These are phyloP conservation scores for Sclerotinia trifoliorum DNA, from an alignment of 2,329 filamentous ascomycete genomes.

Conservation along the genomic window DNA sequence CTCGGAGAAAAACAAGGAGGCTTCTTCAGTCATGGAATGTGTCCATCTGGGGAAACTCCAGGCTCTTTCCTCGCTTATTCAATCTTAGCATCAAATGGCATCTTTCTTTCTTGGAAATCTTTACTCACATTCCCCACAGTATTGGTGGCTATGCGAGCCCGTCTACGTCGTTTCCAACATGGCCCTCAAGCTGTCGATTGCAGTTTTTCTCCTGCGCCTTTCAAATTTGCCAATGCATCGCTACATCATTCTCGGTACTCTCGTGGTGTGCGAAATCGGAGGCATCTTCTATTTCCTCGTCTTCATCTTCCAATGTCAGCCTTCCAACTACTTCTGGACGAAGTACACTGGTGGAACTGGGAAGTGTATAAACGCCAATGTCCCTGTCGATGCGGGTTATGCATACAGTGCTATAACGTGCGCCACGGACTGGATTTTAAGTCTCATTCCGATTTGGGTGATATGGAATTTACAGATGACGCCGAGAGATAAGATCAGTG, in stretches of 20 bases:
- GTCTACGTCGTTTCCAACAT: slow-evolving; percentile 44
- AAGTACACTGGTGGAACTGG: slow-evolving; percentile 40
- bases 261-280: slow-evolving; percentile 40
- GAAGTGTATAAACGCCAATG: slow-evolving; percentile 38
- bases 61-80: neutral
- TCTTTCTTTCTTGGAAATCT: neutral
- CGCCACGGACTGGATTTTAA: slow-evolving; percentile 44
- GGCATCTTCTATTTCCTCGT: slow-evolving; percentile 43
- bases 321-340: slow-evolving; percentile 44
- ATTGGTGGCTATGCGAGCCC: slow-evolving; percentile 44
- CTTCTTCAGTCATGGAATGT: neutral
- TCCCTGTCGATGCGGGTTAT: slow-evolving; percentile 42
- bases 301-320: slow-evolving; percentile 43
- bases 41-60: neutral
- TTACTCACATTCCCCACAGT: slow-evolving; percentile 25
- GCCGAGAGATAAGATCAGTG: slow-evolving; percentile 41
- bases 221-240: slow-evolving; percentile 38
- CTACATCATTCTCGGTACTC: slow-evolving; percentile 40
- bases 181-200: slow-evolving; percentile 43
- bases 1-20: neutral
- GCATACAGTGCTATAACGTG: slow-evolving; percentile 44
- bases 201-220: slow-evolving; percentile 45
- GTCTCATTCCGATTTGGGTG: slow-evolving; percentile 44
- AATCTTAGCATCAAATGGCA: neutral
- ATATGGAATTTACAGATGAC: slow-evolving; percentile 47